Base-by-base conservation (phyloP, 2,329 filamentous ascomycete species). In the Cercospora nicotianae region DNA sequence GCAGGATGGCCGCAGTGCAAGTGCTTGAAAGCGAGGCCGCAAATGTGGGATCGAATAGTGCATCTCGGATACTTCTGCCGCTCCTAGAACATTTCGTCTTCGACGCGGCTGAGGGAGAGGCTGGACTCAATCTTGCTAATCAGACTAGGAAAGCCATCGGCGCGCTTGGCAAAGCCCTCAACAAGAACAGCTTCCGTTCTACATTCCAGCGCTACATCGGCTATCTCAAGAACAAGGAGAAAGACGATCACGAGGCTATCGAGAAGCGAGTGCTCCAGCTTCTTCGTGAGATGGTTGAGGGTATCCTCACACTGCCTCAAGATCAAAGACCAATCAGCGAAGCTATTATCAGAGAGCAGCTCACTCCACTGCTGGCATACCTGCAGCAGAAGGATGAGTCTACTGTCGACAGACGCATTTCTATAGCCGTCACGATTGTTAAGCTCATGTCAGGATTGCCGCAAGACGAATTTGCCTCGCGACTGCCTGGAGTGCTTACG, bases 51-150 rank as follows among this genome's bases (percentile, higher is more conserved):
- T 91, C 92, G 74, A 88, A 88, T 63, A 96, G 96, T 75, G 85
- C 96, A 70, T 89, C 90, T 67, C 90, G 94, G 18, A 91, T 97
- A 75, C 92, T 98, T 76, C 87, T 99, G 48, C 96, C 95, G 0
- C 84, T 99, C 20, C 84, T 98, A 9, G 95, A 99, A 77, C 94
- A 97, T 77, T 98, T 97, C 76, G 90, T 97, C 26, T 94, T 97
- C 76, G 91, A 93, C 67, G 88, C 91, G 68, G 87, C 87, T 4
- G 91, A 93, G 59, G 93, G 97, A 77, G 93, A 89, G 68, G 83
- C 82, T 58, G 85, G 93, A 39, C 91, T 96, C 73, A 94, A 93
- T 60, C 84, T 98, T 63, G 90, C 93, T 60, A 93, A 93, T 16
- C 93, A 97, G 78, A 90, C 94, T 5, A 90, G 93, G n/a, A 87